These are phyloP conservation scores for Teunomyces panamensis DNA, from an alignment of 805 yeast genomes.

Conservation along the genomic window DNA sequence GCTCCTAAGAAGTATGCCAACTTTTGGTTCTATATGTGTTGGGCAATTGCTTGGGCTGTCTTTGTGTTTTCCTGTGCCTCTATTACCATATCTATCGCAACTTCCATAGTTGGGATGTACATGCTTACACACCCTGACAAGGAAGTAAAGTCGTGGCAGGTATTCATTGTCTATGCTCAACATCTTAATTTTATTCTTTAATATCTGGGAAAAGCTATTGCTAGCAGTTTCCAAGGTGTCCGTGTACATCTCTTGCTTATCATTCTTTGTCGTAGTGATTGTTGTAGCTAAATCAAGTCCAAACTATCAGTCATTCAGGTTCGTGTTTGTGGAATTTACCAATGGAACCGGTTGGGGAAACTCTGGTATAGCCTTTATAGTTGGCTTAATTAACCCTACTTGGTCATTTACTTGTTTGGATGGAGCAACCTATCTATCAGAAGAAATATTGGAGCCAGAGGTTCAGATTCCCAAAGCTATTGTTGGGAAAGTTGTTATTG, in stretches of 20 bases:
- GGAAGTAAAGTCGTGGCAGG: conserved; percentile 49
- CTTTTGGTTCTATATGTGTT: conserved; percentile 55
- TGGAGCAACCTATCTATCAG: conserved; percentile 70
- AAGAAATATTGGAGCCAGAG: conserved; percentile 58
- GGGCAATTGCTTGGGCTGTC: conserved; percentile 63
- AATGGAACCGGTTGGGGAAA: conserved; percentile 62
- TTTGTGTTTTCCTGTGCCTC: conserved; percentile 61
- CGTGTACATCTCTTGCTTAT: conserved; percentile 50
- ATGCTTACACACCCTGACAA: conserved; percentile 36
- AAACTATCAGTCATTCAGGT: conserved; percentile 47
- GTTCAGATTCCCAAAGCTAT: conserved; percentile 60
- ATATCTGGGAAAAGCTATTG: conserved; percentile 49
- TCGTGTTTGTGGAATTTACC: conserved; percentile 52
- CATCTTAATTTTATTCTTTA: conserved; percentile 40
- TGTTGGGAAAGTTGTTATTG: conserved; percentile 61
- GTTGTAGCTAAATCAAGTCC: conserved; percentile 52
- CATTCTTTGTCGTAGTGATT: conserved; percentile 53
- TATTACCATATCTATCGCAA: conserved; percentile 52
- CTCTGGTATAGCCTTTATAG: conserved; percentile 58
- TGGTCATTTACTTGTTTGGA: conserved; percentile 71
- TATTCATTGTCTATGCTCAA: conserved; percentile 50
- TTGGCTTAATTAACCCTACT: conserved; percentile 64
- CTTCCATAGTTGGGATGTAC: conserved; percentile 51
- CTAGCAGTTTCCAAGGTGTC: conserved; percentile 51
- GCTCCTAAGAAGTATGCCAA: conserved; percentile 48